A percentile compares a stretch with the other conserved stretches of the same genome.
Evolutionary conservation across 345 rosid species (phyloP).

Genomic region (Populus deltoides): DNA sequence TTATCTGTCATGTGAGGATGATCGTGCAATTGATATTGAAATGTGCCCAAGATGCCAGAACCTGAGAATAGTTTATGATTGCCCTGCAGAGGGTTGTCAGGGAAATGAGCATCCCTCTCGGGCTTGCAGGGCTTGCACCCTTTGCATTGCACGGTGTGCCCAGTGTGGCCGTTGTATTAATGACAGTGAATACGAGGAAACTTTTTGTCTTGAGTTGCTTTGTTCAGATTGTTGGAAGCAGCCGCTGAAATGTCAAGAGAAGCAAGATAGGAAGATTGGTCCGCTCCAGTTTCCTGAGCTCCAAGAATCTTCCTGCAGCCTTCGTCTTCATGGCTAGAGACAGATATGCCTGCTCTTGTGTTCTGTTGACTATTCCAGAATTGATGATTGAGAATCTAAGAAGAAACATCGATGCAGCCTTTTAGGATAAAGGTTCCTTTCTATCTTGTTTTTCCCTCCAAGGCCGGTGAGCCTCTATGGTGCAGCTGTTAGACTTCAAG

Average conservation of each 20-base stretch:
- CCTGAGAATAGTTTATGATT: constrained; percentile 77
- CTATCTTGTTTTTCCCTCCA: constrained; percentile 10
- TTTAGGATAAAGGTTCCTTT: neutral
- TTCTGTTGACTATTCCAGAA: constrained; percentile 15
- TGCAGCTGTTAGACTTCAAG: constrained; percentile 10
- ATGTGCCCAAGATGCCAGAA: constrained; percentile 80
- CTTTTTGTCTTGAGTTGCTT: constrained; percentile 68
- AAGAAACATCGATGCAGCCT: constrained; percentile 10
- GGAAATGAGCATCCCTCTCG: constrained; percentile 38
- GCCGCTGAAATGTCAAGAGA: constrained; percentile 29
- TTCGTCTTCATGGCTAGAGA: constrained; percentile 42
- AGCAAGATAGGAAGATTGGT: constrained; percentile 25
- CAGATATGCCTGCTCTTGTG: constrained; percentile 2
- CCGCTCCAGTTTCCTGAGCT: constrained; percentile 19
- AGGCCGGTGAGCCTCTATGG: constrained; percentile 4
- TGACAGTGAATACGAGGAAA: constrained; percentile 78
- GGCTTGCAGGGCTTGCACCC: constrained; percentile 77
- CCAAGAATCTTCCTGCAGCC: constrained; percentile 20
- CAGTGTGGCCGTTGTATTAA: constrained; percentile 87
- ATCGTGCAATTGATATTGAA: constrained; percentile 75
- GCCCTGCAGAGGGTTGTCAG: constrained; percentile 78
- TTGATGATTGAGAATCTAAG: constrained; percentile 11
- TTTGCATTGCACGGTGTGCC: constrained; percentile 74
- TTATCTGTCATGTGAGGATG: constrained; percentile 68
- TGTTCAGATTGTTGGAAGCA: constrained; percentile 63